Conservation (phyloP, 345 rosid species). For the Sonneratia caseolaris region DNA sequence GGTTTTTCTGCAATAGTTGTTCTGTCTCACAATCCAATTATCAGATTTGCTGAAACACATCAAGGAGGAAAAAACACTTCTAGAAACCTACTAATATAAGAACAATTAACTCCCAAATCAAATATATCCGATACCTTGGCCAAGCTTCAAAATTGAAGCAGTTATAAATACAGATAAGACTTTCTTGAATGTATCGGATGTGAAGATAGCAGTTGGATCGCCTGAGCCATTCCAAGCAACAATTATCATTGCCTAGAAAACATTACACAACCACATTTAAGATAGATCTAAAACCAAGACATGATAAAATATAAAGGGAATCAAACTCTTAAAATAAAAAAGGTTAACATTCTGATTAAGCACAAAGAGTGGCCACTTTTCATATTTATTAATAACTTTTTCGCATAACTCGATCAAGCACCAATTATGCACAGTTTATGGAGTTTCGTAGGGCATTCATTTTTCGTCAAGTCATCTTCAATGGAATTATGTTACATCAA, state of each 20-base stretch:
- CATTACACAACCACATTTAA: slow-evolving; percentile 17
- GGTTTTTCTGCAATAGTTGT: too few species aligned
- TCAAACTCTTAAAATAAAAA: not conserved
- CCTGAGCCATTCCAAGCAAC: slow-evolving; percentile 91
- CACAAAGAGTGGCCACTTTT: too few species aligned
- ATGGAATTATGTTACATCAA: too few species aligned
- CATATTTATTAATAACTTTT: too few species aligned
- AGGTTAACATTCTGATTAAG: too few species aligned
- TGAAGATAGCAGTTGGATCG: slow-evolving; percentile 44
- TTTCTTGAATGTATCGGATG: slow-evolving; percentile 58
- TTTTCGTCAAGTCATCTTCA: too few species aligned
- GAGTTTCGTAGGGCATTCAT: too few species aligned
- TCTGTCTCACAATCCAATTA: not conserved
- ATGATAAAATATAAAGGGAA: not conserved
- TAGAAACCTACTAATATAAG: not conserved
- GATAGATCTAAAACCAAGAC: not conserved
- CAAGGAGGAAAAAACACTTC: not conserved
- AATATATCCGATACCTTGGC: slow-evolving; percentile 58
- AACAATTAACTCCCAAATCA: not conserved
- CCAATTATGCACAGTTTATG: too few species aligned
- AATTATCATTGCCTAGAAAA: slow-evolving; percentile 75
- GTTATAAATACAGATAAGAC: slow-evolving; percentile 86
- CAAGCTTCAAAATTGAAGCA: slow-evolving; percentile 94
- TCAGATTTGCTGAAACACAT: not conserved
- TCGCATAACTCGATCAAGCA: too few species aligned